A percentile compares a stretch with the other conserved stretches of the same genome.
Conservation (phyloP, 2,329 filamentous ascomycete genomes). For the Sphaerostilbella broomeana region DNA sequence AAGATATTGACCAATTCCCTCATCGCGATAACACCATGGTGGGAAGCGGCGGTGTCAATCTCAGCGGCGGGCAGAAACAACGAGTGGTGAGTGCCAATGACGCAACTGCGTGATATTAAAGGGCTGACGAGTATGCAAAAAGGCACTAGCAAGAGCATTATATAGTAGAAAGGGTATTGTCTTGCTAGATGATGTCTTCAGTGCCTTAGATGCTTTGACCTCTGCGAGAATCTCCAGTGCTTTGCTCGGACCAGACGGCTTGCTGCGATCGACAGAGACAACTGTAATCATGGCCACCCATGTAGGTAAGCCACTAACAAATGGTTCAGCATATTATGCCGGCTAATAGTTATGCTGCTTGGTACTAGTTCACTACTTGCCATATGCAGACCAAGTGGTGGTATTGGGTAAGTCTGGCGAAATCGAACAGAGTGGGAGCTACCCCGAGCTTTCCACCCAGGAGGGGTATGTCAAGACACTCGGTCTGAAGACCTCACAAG, state of each 20-base stretch:
- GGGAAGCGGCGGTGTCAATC: conserved; percentile 28
- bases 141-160: conserved; percentile 35
- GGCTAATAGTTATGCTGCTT: too few species aligned
- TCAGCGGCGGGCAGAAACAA: conserved; percentile 33
- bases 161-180: conserved; percentile 31
- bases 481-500: too few species aligned
- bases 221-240: neutral
- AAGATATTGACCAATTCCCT: conserved; percentile 23
- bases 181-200: conserved; percentile 12
- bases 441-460: too few species aligned
- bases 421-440: too few species aligned
- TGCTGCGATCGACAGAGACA: neutral
- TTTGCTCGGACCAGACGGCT: neutral
- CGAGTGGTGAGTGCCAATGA: conserved; percentile 23
- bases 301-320: too few species aligned
- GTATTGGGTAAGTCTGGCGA: too few species aligned
- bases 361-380: too few species aligned
- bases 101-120: conserved; percentile 8
- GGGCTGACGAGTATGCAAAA: neutral
- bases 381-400: too few species aligned
- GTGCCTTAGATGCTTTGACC: conserved; percentile 3
- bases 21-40: conserved; percentile 26
- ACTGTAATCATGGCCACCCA: conserved; percentile 1
- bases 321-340: too few species aligned
- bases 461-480: too few species aligned